Evolutionary conservation across 148 eudicot genomes (phyloP).

Genomic region (Dysphania ambrosioides): DNA sequence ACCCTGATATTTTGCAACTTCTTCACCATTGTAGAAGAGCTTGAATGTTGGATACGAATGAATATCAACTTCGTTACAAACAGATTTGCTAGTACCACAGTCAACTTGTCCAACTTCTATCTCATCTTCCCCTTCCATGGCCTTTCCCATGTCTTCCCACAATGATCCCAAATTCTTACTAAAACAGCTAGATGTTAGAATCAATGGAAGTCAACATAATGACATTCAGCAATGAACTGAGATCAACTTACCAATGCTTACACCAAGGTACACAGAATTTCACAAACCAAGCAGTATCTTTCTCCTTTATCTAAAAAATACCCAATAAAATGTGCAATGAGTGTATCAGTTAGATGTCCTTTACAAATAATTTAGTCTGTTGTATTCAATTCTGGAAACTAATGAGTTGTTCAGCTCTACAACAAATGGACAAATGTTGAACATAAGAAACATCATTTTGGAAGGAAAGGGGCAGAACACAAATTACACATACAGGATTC

Average conservation of each 20-base stretch:
- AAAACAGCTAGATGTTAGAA: constrained; percentile 23
- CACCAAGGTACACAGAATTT: constrained; percentile 96
- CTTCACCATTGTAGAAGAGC: constrained; percentile 94
- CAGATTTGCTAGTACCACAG: constrained; percentile 65
- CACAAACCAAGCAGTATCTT: constrained; percentile 95
- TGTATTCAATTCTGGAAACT: not conserved
- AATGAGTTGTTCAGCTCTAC: not conserved
- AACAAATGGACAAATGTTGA: not conserved
- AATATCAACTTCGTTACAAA: constrained; percentile 82
- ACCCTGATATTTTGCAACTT: constrained; percentile 83
- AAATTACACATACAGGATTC: not conserved
- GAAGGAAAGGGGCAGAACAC: not conserved
- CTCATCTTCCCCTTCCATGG: constrained; percentile 94
- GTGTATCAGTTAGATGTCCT: not conserved
- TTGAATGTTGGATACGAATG: constrained; percentile 98
- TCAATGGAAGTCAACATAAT: constrained; percentile 2
- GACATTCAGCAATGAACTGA: not conserved
- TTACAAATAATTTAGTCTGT: not conserved
- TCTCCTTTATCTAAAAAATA: constrained; percentile 71
- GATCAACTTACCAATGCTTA: constrained; percentile 97
- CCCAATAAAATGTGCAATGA: not conserved
- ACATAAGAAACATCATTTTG: not conserved
- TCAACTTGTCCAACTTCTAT: constrained; percentile 92
- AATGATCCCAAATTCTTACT: constrained; percentile 86
- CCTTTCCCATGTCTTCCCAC: constrained; percentile 93